Conservation (phyloP, 106 monocot genomes). For the Platanthera zijinensis region DNA sequence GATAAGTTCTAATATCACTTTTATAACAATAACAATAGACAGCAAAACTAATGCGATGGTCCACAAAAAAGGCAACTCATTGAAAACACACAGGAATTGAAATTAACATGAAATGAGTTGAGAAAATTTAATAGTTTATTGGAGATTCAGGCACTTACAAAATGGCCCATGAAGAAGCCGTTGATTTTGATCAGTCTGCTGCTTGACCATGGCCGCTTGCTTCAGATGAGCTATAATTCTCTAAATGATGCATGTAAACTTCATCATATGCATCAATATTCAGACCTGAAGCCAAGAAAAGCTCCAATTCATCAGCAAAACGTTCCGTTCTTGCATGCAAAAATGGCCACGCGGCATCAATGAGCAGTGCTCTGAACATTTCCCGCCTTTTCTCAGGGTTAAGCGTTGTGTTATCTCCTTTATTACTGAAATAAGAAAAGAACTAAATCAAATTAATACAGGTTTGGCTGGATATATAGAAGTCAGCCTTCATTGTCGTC, state of each 20-base stretch:
- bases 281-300: conserved; percentile 68
- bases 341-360: conserved; percentile 58
- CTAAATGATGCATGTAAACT: conserved; percentile 35
- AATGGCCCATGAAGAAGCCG: not conserved
- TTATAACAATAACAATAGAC: no score
- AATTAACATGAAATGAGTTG: no score
- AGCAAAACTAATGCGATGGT: no score
- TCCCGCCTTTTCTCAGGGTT: conserved; percentile 36
- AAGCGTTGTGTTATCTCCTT: conserved; percentile 4
- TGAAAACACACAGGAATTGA: no score
- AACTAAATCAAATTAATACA: not conserved
- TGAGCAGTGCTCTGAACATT: conserved; percentile 50
- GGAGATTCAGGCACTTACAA: no score
- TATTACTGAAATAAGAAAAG: conserved; percentile 17
- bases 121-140: no score
- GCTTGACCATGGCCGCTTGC: not conserved
- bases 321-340: conserved; percentile 31
- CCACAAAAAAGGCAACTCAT: no score
- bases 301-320: conserved; percentile 62
- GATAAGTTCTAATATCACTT: no score
- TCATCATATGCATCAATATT: conserved; percentile 77
- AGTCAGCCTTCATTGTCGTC: not conserved
- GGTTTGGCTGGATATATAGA: not conserved
- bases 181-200: not conserved
- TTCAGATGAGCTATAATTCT: not conserved